Percentiles rank a stretch among this genome's conserved stretches.
Conservation (phyloP, 2,329 filamentous ascomycete species). For the Trichophyton schoenleinii region DNA sequence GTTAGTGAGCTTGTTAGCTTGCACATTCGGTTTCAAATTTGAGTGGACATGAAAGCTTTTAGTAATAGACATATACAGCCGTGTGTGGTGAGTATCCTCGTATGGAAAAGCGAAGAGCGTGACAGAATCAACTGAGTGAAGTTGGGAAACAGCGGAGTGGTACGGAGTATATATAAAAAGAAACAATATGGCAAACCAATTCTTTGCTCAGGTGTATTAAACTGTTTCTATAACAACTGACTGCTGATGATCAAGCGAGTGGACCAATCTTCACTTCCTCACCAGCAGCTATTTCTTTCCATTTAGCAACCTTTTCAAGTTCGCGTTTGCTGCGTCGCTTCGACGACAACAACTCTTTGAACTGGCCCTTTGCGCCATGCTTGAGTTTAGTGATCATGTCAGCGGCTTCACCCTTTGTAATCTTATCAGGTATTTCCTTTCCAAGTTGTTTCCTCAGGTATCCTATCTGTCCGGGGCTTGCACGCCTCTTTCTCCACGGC, state of each 20-base stretch:
- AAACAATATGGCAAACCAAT: too few relatives aligned
- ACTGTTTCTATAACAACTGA: not conserved
- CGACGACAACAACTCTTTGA: slow-evolving; percentile 44
- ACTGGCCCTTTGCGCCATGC: slow-evolving; percentile 58
- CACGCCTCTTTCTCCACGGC: slow-evolving; percentile 56
- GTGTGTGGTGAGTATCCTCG: too few relatives aligned
- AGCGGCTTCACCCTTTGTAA: slow-evolving; percentile 68
- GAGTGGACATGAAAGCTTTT: too few relatives aligned
- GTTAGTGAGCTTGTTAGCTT: too few relatives aligned
- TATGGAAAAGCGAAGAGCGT: too few relatives aligned
- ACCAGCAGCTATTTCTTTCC: slow-evolving; percentile 17
- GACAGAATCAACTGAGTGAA: too few relatives aligned
- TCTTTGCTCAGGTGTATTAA: not conserved
- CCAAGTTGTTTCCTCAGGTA: slow-evolving; percentile 32
- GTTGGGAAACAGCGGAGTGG: too few relatives aligned
- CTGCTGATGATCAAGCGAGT: slow-evolving; percentile 10
- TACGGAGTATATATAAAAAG: too few relatives aligned
- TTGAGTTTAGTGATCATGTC: slow-evolving; percentile 90
- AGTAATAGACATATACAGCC: too few relatives aligned
- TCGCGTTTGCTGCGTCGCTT: slow-evolving; percentile 38
- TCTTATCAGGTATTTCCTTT: slow-evolving; percentile 39
- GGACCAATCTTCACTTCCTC: slow-evolving; percentile 40
- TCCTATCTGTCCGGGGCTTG: slow-evolving; percentile 40
- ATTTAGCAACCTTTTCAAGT: slow-evolving; percentile 21
- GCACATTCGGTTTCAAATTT: too few relatives aligned